Evolutionary conservation across 192 early-diverging fungal genomes (phyloP).

Genomic region (Geosiphon pyriformis): DNA sequence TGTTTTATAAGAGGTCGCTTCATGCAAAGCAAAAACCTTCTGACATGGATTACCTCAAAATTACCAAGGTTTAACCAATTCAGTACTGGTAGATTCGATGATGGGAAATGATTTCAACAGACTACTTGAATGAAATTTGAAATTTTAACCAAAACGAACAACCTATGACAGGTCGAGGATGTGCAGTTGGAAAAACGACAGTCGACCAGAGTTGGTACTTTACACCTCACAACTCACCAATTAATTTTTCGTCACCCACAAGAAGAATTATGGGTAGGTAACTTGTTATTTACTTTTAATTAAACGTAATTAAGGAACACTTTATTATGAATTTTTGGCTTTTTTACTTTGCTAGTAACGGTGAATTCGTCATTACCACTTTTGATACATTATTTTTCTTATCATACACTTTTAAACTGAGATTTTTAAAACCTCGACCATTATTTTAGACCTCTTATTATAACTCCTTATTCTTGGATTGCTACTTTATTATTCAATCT

Average conservation of each 20-base stretch:
- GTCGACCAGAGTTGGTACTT: conserved; percentile 37
- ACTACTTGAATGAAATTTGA: background rate
- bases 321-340: background rate
- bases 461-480: background rate
- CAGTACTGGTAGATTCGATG: background rate
- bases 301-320: background rate
- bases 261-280: conserved; percentile 62
- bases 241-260: conserved; percentile 56
- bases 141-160: background rate
- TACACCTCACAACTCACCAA: conserved; percentile 76
- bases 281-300: background rate
- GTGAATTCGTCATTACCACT: background rate
- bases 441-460: too few relatives aligned
- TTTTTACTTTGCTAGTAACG: background rate
- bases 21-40: background rate
- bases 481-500: too few relatives aligned
- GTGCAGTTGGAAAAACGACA: conserved; percentile 42
- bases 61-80: conserved; percentile 2
- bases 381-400: too few relatives aligned
- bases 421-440: background rate
- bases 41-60: conserved; percentile 6
- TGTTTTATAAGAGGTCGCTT: too few relatives aligned
- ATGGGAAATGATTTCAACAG: background rate
- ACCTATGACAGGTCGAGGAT: conserved; percentile 33
- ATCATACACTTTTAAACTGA: background rate